Percentiles rank a stretch among this genome's conserved stretches.
Conservation (phyloP, 306 rosid species). For the Prunus mira region DNA sequence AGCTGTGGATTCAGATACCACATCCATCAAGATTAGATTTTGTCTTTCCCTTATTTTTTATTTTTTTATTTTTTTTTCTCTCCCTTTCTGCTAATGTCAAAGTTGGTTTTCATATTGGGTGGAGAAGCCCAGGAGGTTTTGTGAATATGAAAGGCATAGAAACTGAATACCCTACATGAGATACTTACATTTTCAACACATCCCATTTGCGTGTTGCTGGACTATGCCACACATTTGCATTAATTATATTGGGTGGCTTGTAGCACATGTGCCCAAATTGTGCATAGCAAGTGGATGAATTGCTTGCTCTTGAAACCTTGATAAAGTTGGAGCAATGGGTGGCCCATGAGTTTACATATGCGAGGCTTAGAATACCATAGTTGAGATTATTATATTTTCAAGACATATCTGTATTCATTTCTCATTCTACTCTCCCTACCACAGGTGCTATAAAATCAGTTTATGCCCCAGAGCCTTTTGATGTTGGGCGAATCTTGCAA, state of each 20-base stretch:
- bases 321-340: neutral
- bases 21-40: too few species aligned
- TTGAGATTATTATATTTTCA: neutral
- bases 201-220: neutral
- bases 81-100: too few species aligned
- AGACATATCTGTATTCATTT: neutral
- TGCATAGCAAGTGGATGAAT: neutral
- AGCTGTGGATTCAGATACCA: too few species aligned
- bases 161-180: neutral
- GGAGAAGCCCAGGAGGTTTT: too few species aligned
- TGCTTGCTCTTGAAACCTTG: neutral
- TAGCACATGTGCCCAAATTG: neutral
- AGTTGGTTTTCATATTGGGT: too few species aligned
- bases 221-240: neutral
- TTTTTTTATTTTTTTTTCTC: rapidly evolving
- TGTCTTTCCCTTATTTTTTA: too few species aligned
- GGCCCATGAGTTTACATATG: neutral
- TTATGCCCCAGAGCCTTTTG: slow-evolving; percentile 88
- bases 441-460: slow-evolving; percentile 80
- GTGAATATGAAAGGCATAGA: too few species aligned
- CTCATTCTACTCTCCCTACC: slow-evolving; percentile 18
- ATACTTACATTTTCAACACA: neutral
- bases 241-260: neutral
- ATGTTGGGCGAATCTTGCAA: slow-evolving; percentile 74
- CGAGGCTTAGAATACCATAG: neutral